Base-by-base conservation (phyloP, 73 alveolate species). In the Tetrahymena thermophila region DNA sequence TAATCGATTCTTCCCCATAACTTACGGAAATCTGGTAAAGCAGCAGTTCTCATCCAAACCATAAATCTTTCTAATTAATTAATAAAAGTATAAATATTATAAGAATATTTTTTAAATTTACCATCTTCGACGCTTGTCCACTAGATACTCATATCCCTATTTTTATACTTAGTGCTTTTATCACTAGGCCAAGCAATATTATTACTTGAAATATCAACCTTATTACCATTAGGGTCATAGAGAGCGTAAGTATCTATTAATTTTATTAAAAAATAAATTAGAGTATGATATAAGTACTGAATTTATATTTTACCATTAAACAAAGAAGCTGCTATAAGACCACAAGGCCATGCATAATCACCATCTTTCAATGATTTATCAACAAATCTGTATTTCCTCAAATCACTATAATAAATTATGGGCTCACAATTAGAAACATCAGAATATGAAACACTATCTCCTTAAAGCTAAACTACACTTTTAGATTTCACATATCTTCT, bases 21-120 rank as follows among this genome's bases (percentile, higher is more conserved):
- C 94, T 98, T 98, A 84, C 99, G 96, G 95, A 98, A 98, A 96
- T 98, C 94, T 16, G 99, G 99, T 85, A 98, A 89, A 31, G 99
- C 99, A 35, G 99, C 98, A 19, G 99, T 98, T 84, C 99, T 98
- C 99, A 98, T 98, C 99, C 99, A 98, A 17, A 98, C 99, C 93
- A 98, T 98, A 94, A 98, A 98, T 56, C 97, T 98, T 58, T 98
- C 99, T 71, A 50, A 10, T 50, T 19, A 50, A 50, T 50, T 19
- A 50, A 50, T 5, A 43, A 14, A 50, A 14, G 10, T 6, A 2
- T 50, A 50, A 50, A 19, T 50, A 50, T 14, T 50, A 14, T 1
- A n/a, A 1, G n/a, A 17, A 71, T 19, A 71, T 71, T 8, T 71
- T 50, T 50, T 50, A 14, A 40, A 56, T 56, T 71, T 71, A 71